Conservation (phyloP, 2,329 filamentous ascomycete genomes). For the Pseudocercospora fijiensis region DNA sequence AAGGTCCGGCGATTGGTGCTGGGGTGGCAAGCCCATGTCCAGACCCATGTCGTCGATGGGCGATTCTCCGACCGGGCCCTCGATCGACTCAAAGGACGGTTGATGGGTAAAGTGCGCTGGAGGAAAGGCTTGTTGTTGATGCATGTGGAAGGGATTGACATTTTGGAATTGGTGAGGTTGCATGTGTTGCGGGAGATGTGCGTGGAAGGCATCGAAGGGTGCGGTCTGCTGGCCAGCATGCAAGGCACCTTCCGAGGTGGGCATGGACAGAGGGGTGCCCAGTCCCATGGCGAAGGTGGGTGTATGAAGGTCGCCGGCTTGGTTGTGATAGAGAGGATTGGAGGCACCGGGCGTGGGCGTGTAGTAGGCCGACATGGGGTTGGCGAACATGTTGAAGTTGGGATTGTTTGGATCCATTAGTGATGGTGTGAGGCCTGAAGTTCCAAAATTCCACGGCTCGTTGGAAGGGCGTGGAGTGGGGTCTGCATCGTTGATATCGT, state of each 20-base stretch:
- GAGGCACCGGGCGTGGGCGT: slow-evolving; percentile 81
- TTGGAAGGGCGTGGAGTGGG: slow-evolving; percentile 76
- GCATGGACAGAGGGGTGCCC: slow-evolving; percentile 78
- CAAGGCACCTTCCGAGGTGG: slow-evolving; percentile 66
- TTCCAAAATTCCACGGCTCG: slow-evolving; percentile 67
- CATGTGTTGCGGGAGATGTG: slow-evolving; percentile 59
- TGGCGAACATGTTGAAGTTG: slow-evolving; percentile 74
- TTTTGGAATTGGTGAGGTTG: slow-evolving; percentile 55
- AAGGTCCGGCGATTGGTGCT: slow-evolving; percentile 61
- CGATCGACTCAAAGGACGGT: slow-evolving; percentile 73
- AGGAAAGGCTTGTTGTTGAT: slow-evolving; percentile 61
- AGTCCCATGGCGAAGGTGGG: slow-evolving; percentile 64
- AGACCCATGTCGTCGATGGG: slow-evolving; percentile 58
- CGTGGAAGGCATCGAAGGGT: slow-evolving; percentile 65
- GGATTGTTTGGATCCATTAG: slow-evolving; percentile 72
- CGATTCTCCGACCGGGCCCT: slow-evolving; percentile 63
- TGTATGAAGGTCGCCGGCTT: slow-evolving; percentile 78
- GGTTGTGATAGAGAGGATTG: slow-evolving; percentile 76
- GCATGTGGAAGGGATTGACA: slow-evolving; percentile 68
- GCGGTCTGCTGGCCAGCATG: slow-evolving; percentile 58
- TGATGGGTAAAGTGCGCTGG: slow-evolving; percentile 79
- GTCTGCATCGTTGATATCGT: slow-evolving; percentile 69
- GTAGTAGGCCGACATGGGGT: slow-evolving; percentile 80
- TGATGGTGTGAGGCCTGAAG: slow-evolving; percentile 70
- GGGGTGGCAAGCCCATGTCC: slow-evolving; percentile 59